Evolutionary conservation across 163 green algal genomes (phyloP), one percentile per base, ranked within the genome.

Genomic region (Scenedesmus sp.): DNA sequence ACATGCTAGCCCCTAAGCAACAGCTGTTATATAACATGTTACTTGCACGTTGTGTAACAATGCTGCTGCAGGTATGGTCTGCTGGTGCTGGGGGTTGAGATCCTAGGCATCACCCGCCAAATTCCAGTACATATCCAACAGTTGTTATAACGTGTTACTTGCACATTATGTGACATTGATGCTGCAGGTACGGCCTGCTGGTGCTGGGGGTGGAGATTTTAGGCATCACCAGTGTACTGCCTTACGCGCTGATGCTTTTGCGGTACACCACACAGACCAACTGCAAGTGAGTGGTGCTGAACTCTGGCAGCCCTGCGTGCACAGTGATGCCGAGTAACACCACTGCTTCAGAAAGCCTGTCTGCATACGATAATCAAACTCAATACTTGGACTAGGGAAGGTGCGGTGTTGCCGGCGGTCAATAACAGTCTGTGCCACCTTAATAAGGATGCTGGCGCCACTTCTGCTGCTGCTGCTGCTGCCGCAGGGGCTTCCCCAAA

Each of bases 151-250:
- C 13, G 0, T 70, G 62, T 70, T 70, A 12, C 10, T 70, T 70
- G 10, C 10, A 12, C 62, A 70, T 70, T 70, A 70, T 70, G 62
- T 54, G 23, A 10, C 8, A 20, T 54, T 23, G 18, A 13, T 66
- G 15, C 20, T 79, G 46, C 90, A 94, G 93, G 92, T 97, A 97
- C 70, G 95, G 96, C 66, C 70, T 88, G 13, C 23, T 97, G 0
- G 93, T 98, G 73, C 88, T 98, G 77, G 77, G 54, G 12, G 91
- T 97, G 15, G 96, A 98, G 93, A 92, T 97, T 55, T 73, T 97
- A 73, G 96, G 96, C 57, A 94, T 94, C 23, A 93, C 94, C 60
- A 94, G 95, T 79, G 94, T 95, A 77, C 70, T 97, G 9, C 94
- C 96, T 55, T 97, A 97, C 85, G 96, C 92, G 26, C 59, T 97